These are phyloP conservation scores for Scytalidium sp. DNA, from an alignment of 2,329 filamentous ascomycete genomes.

Conservation along the genomic window DNA sequence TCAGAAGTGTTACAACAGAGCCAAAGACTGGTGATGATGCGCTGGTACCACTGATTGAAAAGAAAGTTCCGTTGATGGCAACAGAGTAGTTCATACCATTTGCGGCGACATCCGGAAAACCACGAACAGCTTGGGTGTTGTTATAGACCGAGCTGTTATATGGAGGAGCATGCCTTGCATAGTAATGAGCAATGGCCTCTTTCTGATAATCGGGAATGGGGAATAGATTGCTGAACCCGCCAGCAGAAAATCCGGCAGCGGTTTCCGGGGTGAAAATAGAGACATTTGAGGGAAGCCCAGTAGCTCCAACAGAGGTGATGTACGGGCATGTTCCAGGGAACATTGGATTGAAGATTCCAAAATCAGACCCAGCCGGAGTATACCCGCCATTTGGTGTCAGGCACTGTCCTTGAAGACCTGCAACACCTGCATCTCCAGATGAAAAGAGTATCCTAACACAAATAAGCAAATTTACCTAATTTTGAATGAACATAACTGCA, in stretches of 20 bases:
- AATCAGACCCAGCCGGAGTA: neutral
- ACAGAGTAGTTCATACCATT: slow-evolving; percentile 42
- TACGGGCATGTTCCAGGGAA: slow-evolving; percentile 47
- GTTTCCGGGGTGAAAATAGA: slow-evolving; percentile 32
- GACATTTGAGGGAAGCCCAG: slow-evolving; percentile 37
- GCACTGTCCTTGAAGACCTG: slow-evolving; percentile 35
- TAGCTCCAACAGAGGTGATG: slow-evolving; percentile 50
- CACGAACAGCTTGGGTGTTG: slow-evolving; percentile 39
- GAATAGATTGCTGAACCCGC: slow-evolving; percentile 64
- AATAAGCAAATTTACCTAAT: no score
- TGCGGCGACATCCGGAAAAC: slow-evolving; percentile 45
- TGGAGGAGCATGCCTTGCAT: slow-evolving; percentile 17
- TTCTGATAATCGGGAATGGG: slow-evolving; percentile 45
- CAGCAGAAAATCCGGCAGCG: slow-evolving; percentile 59
- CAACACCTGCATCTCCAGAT: slow-evolving; percentile 47
- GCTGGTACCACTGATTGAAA: slow-evolving; percentile 47
- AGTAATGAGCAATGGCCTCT: slow-evolving; percentile 22
- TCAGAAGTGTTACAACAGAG: slow-evolving; percentile 39
- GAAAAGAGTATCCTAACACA: slow-evolving; percentile 44
- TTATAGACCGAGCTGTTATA: slow-evolving; percentile 42
- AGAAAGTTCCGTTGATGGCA: slow-evolving; percentile 40
- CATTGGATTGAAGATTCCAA: slow-evolving; percentile 42
- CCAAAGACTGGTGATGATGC: slow-evolving; percentile 38
- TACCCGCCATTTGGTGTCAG: slow-evolving; percentile 30
- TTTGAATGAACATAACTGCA: no score